A percentile compares a stretch with the other conserved stretches of the same genome.
phyloP scores from a whole-genome alignment of 345 rosid species.

The Microthlaspi erraticum region DNA sequence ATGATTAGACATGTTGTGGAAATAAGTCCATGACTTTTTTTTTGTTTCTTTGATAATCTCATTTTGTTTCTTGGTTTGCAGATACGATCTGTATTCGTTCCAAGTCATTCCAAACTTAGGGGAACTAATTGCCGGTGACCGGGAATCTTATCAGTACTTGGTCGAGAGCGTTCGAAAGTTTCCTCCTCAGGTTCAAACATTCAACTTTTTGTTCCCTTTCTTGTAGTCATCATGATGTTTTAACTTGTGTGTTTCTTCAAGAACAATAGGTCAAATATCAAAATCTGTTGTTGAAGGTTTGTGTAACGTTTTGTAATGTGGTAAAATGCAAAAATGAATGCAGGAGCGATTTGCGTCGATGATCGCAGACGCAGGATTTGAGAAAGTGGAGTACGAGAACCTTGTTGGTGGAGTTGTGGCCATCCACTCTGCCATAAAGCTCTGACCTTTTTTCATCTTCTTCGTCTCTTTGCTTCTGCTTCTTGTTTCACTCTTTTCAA shows the following conservation, averaged over 20 bases:
- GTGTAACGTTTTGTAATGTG: not conserved
- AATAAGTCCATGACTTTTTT: not conserved
- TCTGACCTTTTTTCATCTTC: constrained; percentile 36
- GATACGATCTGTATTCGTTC: constrained; percentile 88
- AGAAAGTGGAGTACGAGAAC: constrained; percentile 95
- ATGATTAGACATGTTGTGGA: not conserved
- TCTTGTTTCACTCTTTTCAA: constrained; percentile 1
- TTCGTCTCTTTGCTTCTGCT: not conserved
- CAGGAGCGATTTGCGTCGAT: constrained; percentile 87
- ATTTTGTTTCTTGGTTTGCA: constrained; percentile 46
- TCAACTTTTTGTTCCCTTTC: not conserved
- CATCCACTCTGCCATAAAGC: constrained; percentile 83
- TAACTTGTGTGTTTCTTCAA: constrained; percentile 13
- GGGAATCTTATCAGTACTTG: constrained; percentile 85
- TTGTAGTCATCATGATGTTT: constrained; percentile 19
- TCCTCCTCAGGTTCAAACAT: constrained; percentile 73
- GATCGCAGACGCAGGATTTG: constrained; percentile 91
- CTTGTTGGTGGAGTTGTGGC: constrained; percentile 94
- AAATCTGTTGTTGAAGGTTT: constrained; percentile 18
- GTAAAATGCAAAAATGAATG: constrained; percentile 6
- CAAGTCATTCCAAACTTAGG: constrained; percentile 83
- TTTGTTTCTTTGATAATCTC: constrained; percentile 14
- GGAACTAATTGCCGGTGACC: constrained; percentile 80
- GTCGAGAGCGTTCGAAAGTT: constrained; percentile 94
- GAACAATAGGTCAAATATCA: not conserved